Evolutionary conservation across 2,329 filamentous ascomycete species (phyloP).

Genomic region (Arthrinium phaeospermum): DNA sequence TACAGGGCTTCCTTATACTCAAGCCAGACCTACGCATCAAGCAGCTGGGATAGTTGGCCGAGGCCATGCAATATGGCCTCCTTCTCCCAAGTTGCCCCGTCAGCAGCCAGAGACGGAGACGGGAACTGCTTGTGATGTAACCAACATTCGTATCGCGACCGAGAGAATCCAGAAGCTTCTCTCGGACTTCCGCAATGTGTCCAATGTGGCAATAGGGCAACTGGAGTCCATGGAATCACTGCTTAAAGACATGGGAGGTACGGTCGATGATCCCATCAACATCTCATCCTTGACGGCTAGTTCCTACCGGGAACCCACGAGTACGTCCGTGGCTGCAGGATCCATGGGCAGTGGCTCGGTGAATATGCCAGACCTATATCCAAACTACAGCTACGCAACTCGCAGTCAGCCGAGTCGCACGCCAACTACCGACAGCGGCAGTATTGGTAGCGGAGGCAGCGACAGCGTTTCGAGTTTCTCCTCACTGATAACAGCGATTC

Average conservation of each 20-base stretch:
- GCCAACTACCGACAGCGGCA: neutral
- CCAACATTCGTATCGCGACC: neutral
- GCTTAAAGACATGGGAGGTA: constrained; percentile 22
- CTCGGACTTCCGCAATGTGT: neutral
- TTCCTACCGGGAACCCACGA: neutral
- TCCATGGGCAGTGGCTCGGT: neutral
- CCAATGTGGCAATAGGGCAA: neutral
- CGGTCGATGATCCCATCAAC: neutral
- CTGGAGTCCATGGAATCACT: neutral
- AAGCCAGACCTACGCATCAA: neutral
- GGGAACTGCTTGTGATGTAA: neutral
- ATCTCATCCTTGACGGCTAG: neutral
- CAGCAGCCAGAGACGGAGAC: neutral
- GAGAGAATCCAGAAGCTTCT: neutral
- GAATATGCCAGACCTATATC: neutral
- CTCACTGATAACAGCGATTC: neutral
- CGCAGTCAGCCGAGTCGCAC: neutral
- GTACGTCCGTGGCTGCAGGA: neutral
- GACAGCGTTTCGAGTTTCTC: neutral
- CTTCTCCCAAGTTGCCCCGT: neutral
- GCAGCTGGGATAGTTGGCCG: neutral
- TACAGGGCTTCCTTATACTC: neutral
- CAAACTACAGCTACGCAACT: neutral
- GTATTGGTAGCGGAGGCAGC: neutral
- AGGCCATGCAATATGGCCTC: neutral